phyloP scores from a whole-genome alignment of 129 eudicot genomes.

The Pseudognaphalium luteoalbum region DNA sequence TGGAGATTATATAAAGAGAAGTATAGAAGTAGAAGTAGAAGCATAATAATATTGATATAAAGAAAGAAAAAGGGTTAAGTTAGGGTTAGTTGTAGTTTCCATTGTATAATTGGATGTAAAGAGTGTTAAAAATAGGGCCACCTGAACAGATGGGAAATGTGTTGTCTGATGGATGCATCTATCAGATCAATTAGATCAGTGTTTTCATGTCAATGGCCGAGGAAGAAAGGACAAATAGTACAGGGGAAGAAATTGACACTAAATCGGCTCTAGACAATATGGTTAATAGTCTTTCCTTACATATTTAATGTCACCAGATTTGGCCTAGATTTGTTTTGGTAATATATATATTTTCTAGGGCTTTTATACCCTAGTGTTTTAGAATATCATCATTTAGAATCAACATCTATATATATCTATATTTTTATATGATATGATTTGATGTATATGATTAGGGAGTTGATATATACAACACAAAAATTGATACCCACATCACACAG shows the following conservation, averaged over 20 bases:
- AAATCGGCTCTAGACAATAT: slow-evolving; percentile 26
- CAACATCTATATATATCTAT: background rate
- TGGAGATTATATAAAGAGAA: slow-evolving; percentile 44
- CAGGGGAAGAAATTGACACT: slow-evolving; percentile 26
- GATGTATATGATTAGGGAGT: no score
- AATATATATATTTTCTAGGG: background rate
- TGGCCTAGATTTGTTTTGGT: slow-evolving; percentile 4
- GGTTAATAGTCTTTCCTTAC: slow-evolving; percentile 8
- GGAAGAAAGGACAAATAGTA: slow-evolving; percentile 57
- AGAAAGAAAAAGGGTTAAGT: slow-evolving; percentile 12
- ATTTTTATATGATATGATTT: no score
- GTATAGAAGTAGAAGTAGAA: slow-evolving; percentile 21
- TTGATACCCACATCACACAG: no score
- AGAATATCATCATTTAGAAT: background rate
- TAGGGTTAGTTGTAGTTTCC: slow-evolving; percentile 34
- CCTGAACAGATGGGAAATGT: slow-evolving; percentile 34
- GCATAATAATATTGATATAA: background rate
- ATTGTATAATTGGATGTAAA: slow-evolving; percentile 23
- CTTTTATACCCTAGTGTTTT: background rate
- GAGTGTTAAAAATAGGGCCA: slow-evolving; percentile 31
- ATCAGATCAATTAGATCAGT: slow-evolving; percentile 49
- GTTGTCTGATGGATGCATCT: slow-evolving; percentile 74
- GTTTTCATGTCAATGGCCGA: slow-evolving; percentile 71
- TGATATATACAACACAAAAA: no score
- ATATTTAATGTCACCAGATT: slow-evolving; percentile 17